Evolutionary conservation across 768 basidiomycete species (phyloP), one percentile per base, ranked within the genome.

Genomic region (Fibroporia radiculosa): DNA sequence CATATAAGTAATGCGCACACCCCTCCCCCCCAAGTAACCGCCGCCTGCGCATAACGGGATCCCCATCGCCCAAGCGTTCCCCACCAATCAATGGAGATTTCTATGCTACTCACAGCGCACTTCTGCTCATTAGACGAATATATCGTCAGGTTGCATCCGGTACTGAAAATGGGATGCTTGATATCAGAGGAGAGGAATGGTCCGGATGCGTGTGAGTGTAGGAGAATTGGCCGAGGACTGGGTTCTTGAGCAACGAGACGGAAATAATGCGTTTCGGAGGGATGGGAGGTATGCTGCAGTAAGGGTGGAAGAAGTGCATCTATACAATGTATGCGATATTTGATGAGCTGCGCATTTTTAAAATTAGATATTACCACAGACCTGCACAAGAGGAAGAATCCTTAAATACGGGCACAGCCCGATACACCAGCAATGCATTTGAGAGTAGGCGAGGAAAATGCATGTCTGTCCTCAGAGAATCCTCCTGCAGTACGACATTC

Each of bases 21-120:
- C 3, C 85, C 90, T 2, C 84, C 66, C 2, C 80, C 71, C 84
- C 93, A 96, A 22, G 75, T 74, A 3, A 82, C 67, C 0, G 87
- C 54, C 2, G 81, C 80, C 25, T 78, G 82, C 37, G 83, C 74
- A 64, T 90, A 97, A 19, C 95, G 72, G 14, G 80, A 66, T 1
- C 80, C 78, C 60, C 78, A 73, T 28, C 84, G 72, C 2, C 87
- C 88, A 5, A 89, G 47, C 1, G 83, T 88, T 8, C 75, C 69
- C 61, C 70, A 67, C 78, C 81, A 80, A 57, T 93, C 87, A 6
- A 95, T 57, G 12, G 64, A 62, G n/a, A 95, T 57, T 2, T 59
- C 53, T 3, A 93, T 51, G 13, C 41, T 57, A 44, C 49, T 54
- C 14, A 64, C 68, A 40, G 27, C 62, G 59, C 89, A 93, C 12